Percentiles rank a stretch among this genome's conserved stretches.
These are phyloP conservation scores for Alternaria atra DNA, from an alignment of 2,329 filamentous ascomycete species.

Conservation along the genomic window DNA sequence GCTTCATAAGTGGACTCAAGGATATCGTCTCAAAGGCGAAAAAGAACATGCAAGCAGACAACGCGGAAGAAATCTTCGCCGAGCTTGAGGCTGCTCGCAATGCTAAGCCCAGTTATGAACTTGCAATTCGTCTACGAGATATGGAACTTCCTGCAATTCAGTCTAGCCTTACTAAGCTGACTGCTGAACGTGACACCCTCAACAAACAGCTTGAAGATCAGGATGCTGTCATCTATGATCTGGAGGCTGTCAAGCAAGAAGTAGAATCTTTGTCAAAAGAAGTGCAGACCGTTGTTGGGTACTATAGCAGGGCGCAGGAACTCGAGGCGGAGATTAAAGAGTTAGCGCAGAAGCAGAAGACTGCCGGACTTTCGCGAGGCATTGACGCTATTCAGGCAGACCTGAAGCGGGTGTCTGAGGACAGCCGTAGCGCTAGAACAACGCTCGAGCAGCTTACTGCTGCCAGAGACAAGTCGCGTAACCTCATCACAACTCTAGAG, in stretches of 20 bases:
- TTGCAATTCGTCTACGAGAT: conserved; percentile 72
- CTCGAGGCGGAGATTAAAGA: conserved; percentile 78
- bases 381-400: conserved; percentile 86
- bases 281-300: conserved; percentile 77
- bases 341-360: conserved; percentile 78
- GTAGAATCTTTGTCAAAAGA: conserved; percentile 80
- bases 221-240: conserved; percentile 71
- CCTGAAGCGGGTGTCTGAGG: conserved; percentile 72
- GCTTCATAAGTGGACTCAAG: conserved; percentile 72
- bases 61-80: conserved; percentile 69
- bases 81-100: conserved; percentile 68
- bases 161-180: conserved; percentile 67
- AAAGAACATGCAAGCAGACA: conserved; percentile 68
- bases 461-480: conserved; percentile 76
- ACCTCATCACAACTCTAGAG: conserved; percentile 74
- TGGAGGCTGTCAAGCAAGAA: conserved; percentile 72
- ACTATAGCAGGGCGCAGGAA: conserved; percentile 74
- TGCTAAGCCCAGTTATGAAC: conserved; percentile 71
- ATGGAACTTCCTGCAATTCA: conserved; percentile 75
- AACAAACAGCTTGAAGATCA: conserved; percentile 64
- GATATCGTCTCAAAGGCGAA: conserved; percentile 59
- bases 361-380: conserved; percentile 70
- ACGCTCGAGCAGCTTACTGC: conserved; percentile 70
- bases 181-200: conserved; percentile 49
- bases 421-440: conserved; percentile 70